Conservation (phyloP, 2,329 filamentous ascomycete species). For the Sclerotinia subarctica region DNA sequence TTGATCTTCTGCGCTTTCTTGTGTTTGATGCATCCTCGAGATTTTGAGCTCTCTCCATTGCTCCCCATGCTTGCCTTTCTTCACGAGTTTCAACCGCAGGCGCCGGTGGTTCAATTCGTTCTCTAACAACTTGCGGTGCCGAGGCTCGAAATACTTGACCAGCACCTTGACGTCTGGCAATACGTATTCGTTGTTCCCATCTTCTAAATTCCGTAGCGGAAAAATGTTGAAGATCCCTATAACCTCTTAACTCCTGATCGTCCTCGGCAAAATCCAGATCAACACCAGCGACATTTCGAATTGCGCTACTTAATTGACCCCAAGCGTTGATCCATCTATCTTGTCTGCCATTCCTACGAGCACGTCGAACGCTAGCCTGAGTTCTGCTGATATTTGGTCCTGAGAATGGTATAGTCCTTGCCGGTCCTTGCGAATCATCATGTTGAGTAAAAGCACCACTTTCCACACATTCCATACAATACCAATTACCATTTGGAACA, state of each 20-base stretch:
- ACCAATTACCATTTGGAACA: constrained; percentile 79
- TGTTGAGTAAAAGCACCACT: neutral
- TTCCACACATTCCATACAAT: constrained; percentile 76
- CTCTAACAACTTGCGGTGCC: constrained; percentile 57
- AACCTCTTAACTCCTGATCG: constrained; percentile 50
- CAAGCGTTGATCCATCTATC: constrained; percentile 89
- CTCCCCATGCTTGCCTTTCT: constrained; percentile 83
- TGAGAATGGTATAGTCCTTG: constrained; percentile 14
- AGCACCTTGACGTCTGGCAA: constrained; percentile 76
- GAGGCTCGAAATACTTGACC: constrained; percentile 69
- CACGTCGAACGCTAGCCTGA: constrained; percentile 53
- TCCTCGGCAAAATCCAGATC: constrained; percentile 84
- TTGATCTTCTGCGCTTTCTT: constrained; percentile 74
- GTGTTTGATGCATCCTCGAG: constrained; percentile 48
- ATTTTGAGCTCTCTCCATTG: constrained; percentile 80
- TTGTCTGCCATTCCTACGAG: constrained; percentile 60
- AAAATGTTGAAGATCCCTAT: constrained; percentile 55
- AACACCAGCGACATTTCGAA: constrained; percentile 66
- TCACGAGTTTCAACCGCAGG: constrained; percentile 68
- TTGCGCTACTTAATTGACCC: constrained; percentile 59
- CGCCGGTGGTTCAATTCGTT: constrained; percentile 43
- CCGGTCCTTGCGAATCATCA: neutral
- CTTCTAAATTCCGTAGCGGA: constrained; percentile 58
- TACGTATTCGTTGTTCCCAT: constrained; percentile 81
- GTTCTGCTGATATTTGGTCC: constrained; percentile 46